Conservation (phyloP, 768 basidiomycete genomes). For the Naganishia friedmannii region DNA sequence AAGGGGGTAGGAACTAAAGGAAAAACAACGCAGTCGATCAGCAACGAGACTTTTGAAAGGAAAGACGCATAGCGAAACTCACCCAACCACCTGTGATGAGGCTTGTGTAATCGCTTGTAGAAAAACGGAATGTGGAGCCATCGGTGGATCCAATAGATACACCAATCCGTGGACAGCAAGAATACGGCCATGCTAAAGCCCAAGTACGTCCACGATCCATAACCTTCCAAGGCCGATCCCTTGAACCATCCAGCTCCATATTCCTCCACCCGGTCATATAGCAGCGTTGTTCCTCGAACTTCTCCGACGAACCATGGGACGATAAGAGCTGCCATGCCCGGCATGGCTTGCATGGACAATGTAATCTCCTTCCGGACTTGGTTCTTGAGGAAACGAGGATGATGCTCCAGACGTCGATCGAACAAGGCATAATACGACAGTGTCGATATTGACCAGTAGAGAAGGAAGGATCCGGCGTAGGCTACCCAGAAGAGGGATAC, state of each 20-base stretch:
- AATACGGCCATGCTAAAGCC: slow-evolving; percentile 53
- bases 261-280: slow-evolving; percentile 75
- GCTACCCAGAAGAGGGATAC: slow-evolving; percentile 71
- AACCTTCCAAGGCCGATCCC: slow-evolving; percentile 58
- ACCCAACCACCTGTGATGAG: slow-evolving; percentile 99
- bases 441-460: slow-evolving; percentile 87
- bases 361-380: slow-evolving; percentile 74
- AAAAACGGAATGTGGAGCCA: slow-evolving; percentile 75
- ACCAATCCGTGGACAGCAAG: slow-evolving; percentile 83
- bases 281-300: slow-evolving; percentile 73
- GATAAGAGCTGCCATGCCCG: slow-evolving; percentile 74
- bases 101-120: slow-evolving; percentile 92
- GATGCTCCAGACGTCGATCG: slow-evolving; percentile 90
- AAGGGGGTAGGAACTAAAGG: slow-evolving; percentile 87
- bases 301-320: slow-evolving; percentile 93
- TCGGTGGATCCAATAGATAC: slow-evolving; percentile 96
- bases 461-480: slow-evolving; percentile 70
- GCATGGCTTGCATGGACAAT: slow-evolving; percentile 71
- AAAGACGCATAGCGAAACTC: slow-evolving; percentile 51
- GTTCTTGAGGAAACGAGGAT: slow-evolving; percentile 87
- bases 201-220: slow-evolving; percentile 38
- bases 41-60: not conserved
- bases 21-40: not conserved
- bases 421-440: slow-evolving; percentile 81
- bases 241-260: slow-evolving; percentile 60